Percentiles rank a stretch among this genome's conserved stretches.
phyloP scores from a whole-genome alignment of 306 rosid genomes.

The Vigna hirtella region DNA sequence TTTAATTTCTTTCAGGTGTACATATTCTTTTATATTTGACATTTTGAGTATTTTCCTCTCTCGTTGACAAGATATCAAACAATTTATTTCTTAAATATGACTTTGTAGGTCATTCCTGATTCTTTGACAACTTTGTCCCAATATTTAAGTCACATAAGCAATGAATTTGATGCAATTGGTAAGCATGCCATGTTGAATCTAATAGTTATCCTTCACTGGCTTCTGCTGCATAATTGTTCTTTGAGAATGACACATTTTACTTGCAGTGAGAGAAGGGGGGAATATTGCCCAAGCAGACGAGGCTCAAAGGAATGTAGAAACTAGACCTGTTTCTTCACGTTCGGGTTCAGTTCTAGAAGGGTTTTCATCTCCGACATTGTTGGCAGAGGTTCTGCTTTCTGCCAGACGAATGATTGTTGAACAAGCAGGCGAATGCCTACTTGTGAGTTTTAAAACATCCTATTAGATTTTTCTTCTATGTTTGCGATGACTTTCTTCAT shows the following conservation, averaged over 20 bases:
- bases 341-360: conserved; percentile 58
- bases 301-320: conserved; percentile 55
- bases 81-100: conserved; percentile 44
- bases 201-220: conserved; percentile 38
- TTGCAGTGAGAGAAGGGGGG: conserved; percentile 74
- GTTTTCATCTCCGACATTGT: conserved; percentile 77
- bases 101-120: conserved; percentile 85
- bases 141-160: conserved; percentile 67
- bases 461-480: conserved; percentile 38
- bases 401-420: conserved; percentile 70
- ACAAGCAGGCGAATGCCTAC: conserved; percentile 79
- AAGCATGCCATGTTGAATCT: conserved; percentile 46
- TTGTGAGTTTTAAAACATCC: conserved; percentile 60
- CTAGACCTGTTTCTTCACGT: conserved; percentile 54
- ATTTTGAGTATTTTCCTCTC: conserved; percentile 25
- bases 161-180: conserved; percentile 81
- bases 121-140: conserved; percentile 91
- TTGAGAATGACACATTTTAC: conserved; percentile 47
- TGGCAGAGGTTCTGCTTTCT: conserved; percentile 90
- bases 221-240: conserved; percentile 24
- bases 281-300: conserved; percentile 55
- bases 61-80: conserved; percentile 8
- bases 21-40: conserved; percentile 21
- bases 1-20: conserved; percentile 40
- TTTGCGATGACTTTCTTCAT: conserved; percentile 19